Conservation (phyloP, 1,139 yeast genomes). For the Geotrichum siamense region DNA sequence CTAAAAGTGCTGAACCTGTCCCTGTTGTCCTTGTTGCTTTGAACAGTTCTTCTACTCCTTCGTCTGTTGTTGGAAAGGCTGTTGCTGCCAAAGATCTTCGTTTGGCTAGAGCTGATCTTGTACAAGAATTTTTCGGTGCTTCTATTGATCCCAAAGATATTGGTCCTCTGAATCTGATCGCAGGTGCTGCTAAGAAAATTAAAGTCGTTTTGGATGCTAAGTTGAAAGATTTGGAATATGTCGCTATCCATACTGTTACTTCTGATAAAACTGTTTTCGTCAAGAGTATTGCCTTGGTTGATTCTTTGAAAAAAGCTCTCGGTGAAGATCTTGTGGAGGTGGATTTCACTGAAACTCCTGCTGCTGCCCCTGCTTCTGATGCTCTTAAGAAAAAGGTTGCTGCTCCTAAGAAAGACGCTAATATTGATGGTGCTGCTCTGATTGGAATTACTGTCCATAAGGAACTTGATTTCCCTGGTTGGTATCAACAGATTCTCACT, state of each 20-base stretch:
- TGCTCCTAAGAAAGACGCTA: constrained; percentile 31
- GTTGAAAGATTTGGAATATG: constrained; percentile 35
- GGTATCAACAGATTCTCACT: constrained; percentile 94
- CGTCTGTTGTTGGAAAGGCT: constrained; percentile 54
- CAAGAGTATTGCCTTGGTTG: constrained; percentile 45
- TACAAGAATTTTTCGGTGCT: constrained; percentile 55
- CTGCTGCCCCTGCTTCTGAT: constrained; percentile 36
- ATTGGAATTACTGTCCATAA: constrained; percentile 96
- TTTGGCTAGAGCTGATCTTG: constrained; percentile 75
- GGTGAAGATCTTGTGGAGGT: constrained; percentile 50
- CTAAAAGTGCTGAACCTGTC: constrained; percentile 72
- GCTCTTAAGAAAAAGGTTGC: constrained; percentile 26
- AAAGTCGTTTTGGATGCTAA: constrained; percentile 58
- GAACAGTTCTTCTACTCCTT: constrained; percentile 59
- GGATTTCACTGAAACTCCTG: constrained; percentile 51
- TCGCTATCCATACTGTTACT: constrained; percentile 53
- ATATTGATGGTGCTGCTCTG: constrained; percentile 79
- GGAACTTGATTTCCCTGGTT: constrained; percentile 82
- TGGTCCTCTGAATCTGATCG: constrained; percentile 28
- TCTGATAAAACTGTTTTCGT: constrained; percentile 49
- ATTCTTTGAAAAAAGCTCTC: constrained; percentile 50
- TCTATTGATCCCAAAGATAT: constrained; percentile 45
- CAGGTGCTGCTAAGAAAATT: constrained; percentile 40
- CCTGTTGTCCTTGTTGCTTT: constrained; percentile 79
- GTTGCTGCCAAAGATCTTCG: constrained; percentile 80